A percentile compares a stretch with the other conserved stretches of the same genome.
These are phyloP conservation scores for Solanum chilense DNA, from an alignment of 257 asterid species.

Conservation along the genomic window DNA sequence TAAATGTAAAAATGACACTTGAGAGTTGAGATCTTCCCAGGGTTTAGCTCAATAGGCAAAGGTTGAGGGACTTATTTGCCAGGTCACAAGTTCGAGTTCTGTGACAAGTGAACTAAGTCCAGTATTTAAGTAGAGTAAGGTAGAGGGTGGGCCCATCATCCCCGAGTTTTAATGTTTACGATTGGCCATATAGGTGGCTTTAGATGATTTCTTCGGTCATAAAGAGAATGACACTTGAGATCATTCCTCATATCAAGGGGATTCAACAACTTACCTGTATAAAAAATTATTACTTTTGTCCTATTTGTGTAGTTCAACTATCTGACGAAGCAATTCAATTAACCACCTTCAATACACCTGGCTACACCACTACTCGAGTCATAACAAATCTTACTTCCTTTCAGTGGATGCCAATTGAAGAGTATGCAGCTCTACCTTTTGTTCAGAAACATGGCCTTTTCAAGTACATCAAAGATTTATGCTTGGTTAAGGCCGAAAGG, in stretches of 20 bases:
- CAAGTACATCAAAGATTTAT: slow-evolving; percentile 42
- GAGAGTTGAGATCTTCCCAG: neutral
- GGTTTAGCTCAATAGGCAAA: neutral
- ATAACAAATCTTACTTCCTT: neutral
- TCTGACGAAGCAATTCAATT: neutral
- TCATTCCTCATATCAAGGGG: neutral
- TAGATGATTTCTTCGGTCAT: neutral
- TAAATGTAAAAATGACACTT: neutral
- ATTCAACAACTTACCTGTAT: neutral
- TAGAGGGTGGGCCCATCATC: neutral
- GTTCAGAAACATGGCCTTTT: slow-evolving; percentile 24
- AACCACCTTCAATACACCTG: neutral
- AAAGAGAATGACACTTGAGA: neutral
- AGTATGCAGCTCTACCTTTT: slow-evolving; percentile 40
- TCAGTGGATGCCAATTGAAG: slow-evolving; percentile 73
- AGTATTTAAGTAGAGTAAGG: neutral
- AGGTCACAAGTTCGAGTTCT: neutral
- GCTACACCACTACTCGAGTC: neutral
- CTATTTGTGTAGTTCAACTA: neutral
- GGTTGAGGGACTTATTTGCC: neutral
- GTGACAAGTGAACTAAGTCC: neutral
- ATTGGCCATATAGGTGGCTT: neutral
- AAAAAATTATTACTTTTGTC: neutral
- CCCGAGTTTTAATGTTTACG: neutral
- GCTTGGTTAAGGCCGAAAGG: slow-evolving; percentile 35